Conservation (phyloP, 768 basidiomycete species). For the Suillus placidus region DNA sequence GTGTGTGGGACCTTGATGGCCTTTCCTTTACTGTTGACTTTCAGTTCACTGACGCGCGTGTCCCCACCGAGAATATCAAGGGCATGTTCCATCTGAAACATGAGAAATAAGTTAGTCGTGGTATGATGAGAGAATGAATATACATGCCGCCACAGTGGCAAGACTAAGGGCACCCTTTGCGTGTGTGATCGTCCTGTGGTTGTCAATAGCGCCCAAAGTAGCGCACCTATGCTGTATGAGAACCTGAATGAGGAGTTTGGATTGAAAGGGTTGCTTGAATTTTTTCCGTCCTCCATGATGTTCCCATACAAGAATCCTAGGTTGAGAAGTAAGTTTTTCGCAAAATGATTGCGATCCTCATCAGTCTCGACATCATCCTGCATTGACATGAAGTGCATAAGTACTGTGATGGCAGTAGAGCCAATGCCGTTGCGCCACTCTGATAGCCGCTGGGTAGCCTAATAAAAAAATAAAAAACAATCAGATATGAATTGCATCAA, state of each 20-base stretch:
- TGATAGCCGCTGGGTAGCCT: conserved; percentile 8
- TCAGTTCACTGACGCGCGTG: background rate
- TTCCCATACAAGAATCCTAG: too few species aligned
- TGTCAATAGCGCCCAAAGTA: too few species aligned
- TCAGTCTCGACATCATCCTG: too few species aligned
- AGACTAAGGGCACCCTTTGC: too few species aligned
- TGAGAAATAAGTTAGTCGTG: background rate
- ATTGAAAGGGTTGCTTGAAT: too few species aligned
- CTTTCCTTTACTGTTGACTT: background rate
- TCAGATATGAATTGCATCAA: conserved; percentile 10
- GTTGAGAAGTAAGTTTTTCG: conserved; percentile 1
- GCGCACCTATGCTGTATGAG: too few species aligned
- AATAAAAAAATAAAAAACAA: background rate
- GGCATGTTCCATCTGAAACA: conserved; percentile 15
- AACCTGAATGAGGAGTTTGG: too few species aligned
- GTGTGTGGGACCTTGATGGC: background rate
- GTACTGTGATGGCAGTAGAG: conserved; percentile 9
- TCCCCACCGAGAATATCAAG: conserved; percentile 1
- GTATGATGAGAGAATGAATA: too few species aligned
- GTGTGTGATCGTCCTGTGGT: too few species aligned
- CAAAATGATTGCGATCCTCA: background rate
- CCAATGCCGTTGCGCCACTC: conserved; percentile 16
- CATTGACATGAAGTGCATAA: conserved; percentile 9
- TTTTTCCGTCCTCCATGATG: too few species aligned
- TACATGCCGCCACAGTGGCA: too few species aligned